Percentiles rank a stretch among this genome's conserved stretches.
Evolutionary conservation across 2,329 filamentous ascomycete genomes (phyloP).

Genomic region (Tympanopsis confertula): DNA sequence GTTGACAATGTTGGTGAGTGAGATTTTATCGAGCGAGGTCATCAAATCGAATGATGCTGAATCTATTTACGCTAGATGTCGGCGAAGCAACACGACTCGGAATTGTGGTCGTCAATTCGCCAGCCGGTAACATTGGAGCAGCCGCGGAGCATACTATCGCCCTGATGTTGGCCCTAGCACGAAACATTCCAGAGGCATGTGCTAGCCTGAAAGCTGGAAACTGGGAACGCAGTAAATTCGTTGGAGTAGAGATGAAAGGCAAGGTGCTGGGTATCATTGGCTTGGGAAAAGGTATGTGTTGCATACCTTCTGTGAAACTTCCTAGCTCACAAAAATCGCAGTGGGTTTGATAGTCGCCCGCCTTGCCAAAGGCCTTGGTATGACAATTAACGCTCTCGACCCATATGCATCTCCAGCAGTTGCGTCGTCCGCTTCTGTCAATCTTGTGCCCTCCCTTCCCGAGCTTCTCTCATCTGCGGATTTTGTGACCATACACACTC

Average conservation of each 20-base stretch:
- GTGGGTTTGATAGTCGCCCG: slow-evolving; percentile 67
- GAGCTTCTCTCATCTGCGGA: slow-evolving; percentile 57
- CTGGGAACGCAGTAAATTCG: slow-evolving; percentile 65
- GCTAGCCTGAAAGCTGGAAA: slow-evolving; percentile 57
- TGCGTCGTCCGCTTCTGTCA: slow-evolving; percentile 55
- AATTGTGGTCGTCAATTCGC: slow-evolving; percentile 71
- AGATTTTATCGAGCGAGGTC: neutral
- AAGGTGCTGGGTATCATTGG: slow-evolving; percentile 70
- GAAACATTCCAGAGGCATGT: slow-evolving; percentile 62
- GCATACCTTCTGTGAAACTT: slow-evolving; percentile 15
- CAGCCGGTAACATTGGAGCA: slow-evolving; percentile 68
- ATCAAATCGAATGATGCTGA: neutral
- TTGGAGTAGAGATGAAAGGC: slow-evolving; percentile 67
- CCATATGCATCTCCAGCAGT: slow-evolving; percentile 68
- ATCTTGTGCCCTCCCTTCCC: slow-evolving; percentile 41
- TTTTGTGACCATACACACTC: slow-evolving; percentile 73
- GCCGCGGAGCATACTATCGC: slow-evolving; percentile 71
- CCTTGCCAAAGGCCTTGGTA: slow-evolving; percentile 67
- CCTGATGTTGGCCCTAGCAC: slow-evolving; percentile 61
- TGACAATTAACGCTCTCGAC: slow-evolving; percentile 65
- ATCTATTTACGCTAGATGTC: slow-evolving; percentile 35
- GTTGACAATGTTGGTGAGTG: slow-evolving; percentile 61
- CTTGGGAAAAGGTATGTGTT: slow-evolving; percentile 55
- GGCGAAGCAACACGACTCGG: slow-evolving; percentile 60
- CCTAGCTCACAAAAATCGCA: slow-evolving; percentile 1